phyloP scores from a whole-genome alignment of 495 filamentous ascomycete genomes.

The Aspergillus olivimuriae region DNA sequence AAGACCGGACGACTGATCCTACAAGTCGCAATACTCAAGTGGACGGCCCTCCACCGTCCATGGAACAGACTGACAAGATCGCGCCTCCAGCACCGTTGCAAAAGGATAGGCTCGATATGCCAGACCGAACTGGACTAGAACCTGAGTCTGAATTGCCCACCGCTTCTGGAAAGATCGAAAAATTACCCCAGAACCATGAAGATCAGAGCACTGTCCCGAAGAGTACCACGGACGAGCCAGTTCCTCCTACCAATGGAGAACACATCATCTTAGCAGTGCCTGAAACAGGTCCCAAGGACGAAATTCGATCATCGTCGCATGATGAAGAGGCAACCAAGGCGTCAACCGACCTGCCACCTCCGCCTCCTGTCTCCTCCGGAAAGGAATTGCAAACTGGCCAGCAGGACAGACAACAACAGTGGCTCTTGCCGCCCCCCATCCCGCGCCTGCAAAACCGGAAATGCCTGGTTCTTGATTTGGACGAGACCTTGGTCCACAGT shows the following conservation, averaged over 20 bases:
- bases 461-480: constrained; percentile 90
- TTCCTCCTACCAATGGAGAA: constrained; percentile 1
- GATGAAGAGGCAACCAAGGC: constrained; percentile 31
- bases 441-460: constrained; percentile 80
- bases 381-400: constrained; percentile 23
- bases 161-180: too few species aligned
- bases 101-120: too few species aligned
- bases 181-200: too few species aligned
- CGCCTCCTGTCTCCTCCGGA: constrained; percentile 47
- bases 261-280: constrained; percentile 9
- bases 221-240: constrained; percentile 5
- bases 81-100: constrained; percentile 4
- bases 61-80: constrained; percentile 13
- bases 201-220: too few species aligned
- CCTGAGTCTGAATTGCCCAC: too few species aligned
- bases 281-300: constrained; percentile 14
- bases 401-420: constrained; percentile 52
- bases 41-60: constrained; percentile 19
- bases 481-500: constrained; percentile 98
- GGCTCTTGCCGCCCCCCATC: constrained; percentile 69
- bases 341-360: constrained; percentile 48
- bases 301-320: constrained; percentile 14
- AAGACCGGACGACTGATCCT: constrained; percentile 18
- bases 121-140: too few species aligned
- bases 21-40: constrained; percentile 16